Conservation (phyloP, 2,329 filamentous ascomycete genomes). For the Colletotrichum destructivum region DNA sequence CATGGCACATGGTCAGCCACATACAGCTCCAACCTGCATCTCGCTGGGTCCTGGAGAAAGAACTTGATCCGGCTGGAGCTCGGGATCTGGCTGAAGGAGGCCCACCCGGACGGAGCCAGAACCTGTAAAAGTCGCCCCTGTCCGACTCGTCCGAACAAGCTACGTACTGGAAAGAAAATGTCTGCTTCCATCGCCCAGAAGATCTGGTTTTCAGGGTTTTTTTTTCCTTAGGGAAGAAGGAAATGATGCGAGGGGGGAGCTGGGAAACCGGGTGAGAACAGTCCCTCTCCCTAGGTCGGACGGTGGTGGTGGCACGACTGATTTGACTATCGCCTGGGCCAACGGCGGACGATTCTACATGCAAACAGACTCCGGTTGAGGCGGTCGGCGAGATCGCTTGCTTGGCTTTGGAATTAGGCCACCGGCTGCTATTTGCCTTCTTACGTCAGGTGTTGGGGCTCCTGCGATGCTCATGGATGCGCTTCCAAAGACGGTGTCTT, state of each 20-base stretch:
- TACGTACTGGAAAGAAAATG: conserved; percentile 20
- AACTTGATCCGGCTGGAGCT: conserved; percentile 36
- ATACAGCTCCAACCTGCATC: conserved; percentile 30
- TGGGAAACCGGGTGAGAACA: neutral
- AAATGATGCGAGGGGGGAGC: neutral
- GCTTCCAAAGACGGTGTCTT: conserved; percentile 6
- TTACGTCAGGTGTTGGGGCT: conserved; percentile 20
- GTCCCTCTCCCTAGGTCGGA: too few relatives aligned
- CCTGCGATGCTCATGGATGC: neutral
- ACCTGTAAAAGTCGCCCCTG: conserved; percentile 36
- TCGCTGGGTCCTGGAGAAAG: conserved; percentile 27
- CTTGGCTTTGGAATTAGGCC: conserved; percentile 5
- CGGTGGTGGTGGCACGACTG: conserved; percentile 2
- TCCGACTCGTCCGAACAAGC: conserved; percentile 38
- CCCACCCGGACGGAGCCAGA: conserved; percentile 39
- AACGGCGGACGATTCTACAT: conserved; percentile 14
- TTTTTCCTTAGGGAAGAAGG: neutral
- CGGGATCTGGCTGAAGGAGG: conserved; percentile 34
- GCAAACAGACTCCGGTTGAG: neutral
- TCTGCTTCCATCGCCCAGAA: conserved; percentile 7
- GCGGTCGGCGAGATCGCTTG: neutral
- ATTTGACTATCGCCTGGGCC: neutral
- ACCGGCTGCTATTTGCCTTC: conserved; percentile 13
- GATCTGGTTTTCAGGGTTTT: neutral
- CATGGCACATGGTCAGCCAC: conserved; percentile 24